phyloP scores from a whole-genome alignment of 257 asterid genomes.

The Rehmannia glutinosa region DNA sequence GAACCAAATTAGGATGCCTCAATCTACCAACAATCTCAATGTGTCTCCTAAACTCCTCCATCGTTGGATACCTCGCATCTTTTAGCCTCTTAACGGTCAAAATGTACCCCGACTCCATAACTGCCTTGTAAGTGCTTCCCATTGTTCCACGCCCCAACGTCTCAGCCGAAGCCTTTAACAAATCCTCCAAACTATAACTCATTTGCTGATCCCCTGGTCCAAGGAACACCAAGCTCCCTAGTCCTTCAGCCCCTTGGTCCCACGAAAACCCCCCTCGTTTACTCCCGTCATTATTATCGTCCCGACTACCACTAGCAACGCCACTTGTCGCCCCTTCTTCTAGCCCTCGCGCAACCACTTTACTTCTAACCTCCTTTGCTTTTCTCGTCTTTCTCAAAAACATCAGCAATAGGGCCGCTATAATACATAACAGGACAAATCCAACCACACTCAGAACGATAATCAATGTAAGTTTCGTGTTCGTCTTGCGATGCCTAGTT shows the following conservation, averaged over 20 bases:
- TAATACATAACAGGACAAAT: slow-evolving; percentile 31
- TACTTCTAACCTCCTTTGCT: slow-evolving; percentile 25
- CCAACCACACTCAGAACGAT: slow-evolving; percentile 41
- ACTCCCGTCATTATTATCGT: slow-evolving; percentile 34
- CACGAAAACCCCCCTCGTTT: slow-evolving; percentile 65
- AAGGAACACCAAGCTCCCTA: slow-evolving; percentile 76
- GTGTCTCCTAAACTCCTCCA: slow-evolving; percentile 82
- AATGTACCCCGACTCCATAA: slow-evolving; percentile 93
- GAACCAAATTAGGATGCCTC: slow-evolving; percentile 85
- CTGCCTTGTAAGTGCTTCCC: slow-evolving; percentile 93
- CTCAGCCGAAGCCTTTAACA: slow-evolving; percentile 94
- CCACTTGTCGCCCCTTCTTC: slow-evolving; percentile 35
- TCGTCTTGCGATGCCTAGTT: slow-evolving; percentile 12
- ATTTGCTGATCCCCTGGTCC: slow-evolving; percentile 83
- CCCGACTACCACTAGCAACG: slow-evolving; percentile 29
- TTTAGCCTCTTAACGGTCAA: slow-evolving; percentile 89
- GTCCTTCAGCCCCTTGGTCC: slow-evolving; percentile 80
- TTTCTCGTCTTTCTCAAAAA: slow-evolving; percentile 30
- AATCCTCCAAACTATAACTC: slow-evolving; percentile 79
- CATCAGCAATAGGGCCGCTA: slow-evolving; percentile 4
- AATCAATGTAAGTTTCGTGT: slow-evolving; percentile 40
- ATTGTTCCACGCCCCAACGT: slow-evolving; percentile 86
- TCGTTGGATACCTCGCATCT: slow-evolving; percentile 70
- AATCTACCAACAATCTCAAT: slow-evolving; percentile 76
- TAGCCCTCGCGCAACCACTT: slow-evolving; percentile 29